Base-by-base conservation (phyloP, 257 asterid species). In the Rehmannia glutinosa region DNA sequence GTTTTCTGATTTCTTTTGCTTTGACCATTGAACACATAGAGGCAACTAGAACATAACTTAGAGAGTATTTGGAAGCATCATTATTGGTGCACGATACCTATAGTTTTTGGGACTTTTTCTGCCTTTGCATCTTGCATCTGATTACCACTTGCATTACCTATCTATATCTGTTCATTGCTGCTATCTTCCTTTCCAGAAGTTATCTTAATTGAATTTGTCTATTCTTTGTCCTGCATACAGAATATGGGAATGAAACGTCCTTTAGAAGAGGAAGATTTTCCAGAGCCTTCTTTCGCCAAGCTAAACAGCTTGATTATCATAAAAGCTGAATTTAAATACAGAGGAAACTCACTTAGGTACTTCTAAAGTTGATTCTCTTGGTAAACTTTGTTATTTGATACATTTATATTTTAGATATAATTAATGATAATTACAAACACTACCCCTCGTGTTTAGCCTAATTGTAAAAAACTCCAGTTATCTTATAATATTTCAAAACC, bases 231-330 rank as follows among this genome's bases (percentile, higher is more conserved):
- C 72, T 78, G 71, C 75, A 73, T 21, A 36, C 70, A 80, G 74
- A 73, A 64, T 35, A 91, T 91, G 97, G 95, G 89, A 59, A 67
- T 78, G 64, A 88, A 91, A 72, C 81, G 97, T 46, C 84, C 87
- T 23, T 74, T 72, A 8, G 84, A 81, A 61, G 86, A 73, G 17
- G 79, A 69, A 64, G 77, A 80, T 42, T 67, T 70, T 66, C 81
- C 78, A 38, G 86, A 74, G 65, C 72, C 83, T 55, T 65, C 96
- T 61, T 68, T 76, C 62, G 86, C 81, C 89, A 82, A 42, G 83
- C 82, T 21, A 85, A 85, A 71, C 95, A 74, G 64, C 68, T 66
- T 20, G 87, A 75, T 46, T 73, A 49, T 33, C 67, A 62, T 32
- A 73, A 68, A 32, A 77, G 65, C 67, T 70, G 36, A 62, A 43